A percentile compares a stretch with the other conserved stretches of the same genome.
These are phyloP conservation scores for Phytophthora colocasiae DNA, from an alignment of 352 stramenopile genomes.

Conservation along the genomic window DNA sequence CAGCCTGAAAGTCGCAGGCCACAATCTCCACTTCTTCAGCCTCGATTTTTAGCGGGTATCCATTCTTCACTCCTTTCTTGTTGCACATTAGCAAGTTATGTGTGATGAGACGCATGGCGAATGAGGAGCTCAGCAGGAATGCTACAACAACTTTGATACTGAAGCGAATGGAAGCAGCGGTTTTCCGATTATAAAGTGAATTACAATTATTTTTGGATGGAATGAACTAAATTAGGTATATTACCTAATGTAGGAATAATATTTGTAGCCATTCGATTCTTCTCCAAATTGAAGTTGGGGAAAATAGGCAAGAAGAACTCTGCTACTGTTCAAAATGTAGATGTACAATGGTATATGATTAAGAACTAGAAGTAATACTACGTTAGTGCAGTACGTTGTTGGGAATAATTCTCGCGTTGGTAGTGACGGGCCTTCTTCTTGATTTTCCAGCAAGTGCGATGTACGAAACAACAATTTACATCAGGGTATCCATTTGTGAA, in stretches of 20 bases:
- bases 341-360: too few relatives aligned
- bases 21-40: conserved; percentile 83
- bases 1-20: conserved; percentile 80
- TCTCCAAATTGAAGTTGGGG: too few relatives aligned
- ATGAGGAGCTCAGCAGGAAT: conserved; percentile 6
- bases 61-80: conserved; percentile 93
- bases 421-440: neutral
- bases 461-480: conserved; percentile 32
- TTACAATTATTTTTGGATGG: neutral
- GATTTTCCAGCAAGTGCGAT: conserved; percentile 22
- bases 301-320: too few relatives aligned
- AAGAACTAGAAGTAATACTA: conserved; percentile 1
- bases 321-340: too few relatives aligned
- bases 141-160: too few relatives aligned
- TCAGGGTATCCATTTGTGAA: conserved; percentile 23
- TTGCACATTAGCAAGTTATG: conserved; percentile 96
- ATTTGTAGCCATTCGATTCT: too few relatives aligned
- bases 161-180: conserved; percentile 7
- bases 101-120: conserved; percentile 91
- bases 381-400: conserved; percentile 5
- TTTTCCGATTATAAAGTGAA: conserved; percentile 4
- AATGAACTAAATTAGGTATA: too few relatives aligned
- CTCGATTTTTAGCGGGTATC: conserved; percentile 93
- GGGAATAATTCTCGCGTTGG: neutral
- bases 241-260: too few relatives aligned